Base-by-base conservation (phyloP, 2,329 filamentous ascomycete genomes). In the Phyllosticta citrichinensis region DNA sequence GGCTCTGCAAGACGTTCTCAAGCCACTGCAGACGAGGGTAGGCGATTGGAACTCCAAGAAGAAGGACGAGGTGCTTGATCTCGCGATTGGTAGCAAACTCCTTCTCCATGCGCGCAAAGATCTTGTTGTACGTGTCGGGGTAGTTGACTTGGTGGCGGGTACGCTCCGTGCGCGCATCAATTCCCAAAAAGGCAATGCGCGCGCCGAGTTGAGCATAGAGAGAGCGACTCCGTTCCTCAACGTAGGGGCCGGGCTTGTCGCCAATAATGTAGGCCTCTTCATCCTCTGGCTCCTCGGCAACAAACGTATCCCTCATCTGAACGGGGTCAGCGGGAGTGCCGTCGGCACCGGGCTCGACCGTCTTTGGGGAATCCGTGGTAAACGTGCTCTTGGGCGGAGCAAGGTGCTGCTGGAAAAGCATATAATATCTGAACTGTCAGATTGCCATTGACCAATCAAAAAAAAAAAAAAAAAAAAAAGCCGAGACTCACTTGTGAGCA, bases 81-180 rank as follows among this genome's bases (percentile, higher is more conserved):
- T 81, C 77, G 27, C 78, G 79, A 61, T 81, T 79, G 0, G 76
- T 77, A 0, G 72, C 68, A 11, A 86, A 74, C 64, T 86, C 82
- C 11, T 73, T 70, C 30, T 79, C 70, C 2, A 85, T 72, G 2
- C 82, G 80, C 40, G 77, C 69, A 67, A 86, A 87, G 55, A 87
- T 79, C 77, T 82, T 64, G 69, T 82, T 70, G 76, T 87, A 73
- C 72, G 91, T 76, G 73, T 87, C 75, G 62, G 78, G 73, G 68
- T 96, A 97, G 77, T 97, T 97, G 75, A 97, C 86, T 75, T 96
- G 91, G 69, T 95, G 91, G 47, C 93, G 85, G 9, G 93, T 97
- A 24, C 92, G 88, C 82, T 87, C 81, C n/a, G 82, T 84, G 14
- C 82, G 79, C 10, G 82, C 81, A 71, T 85, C 81, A 67, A 82